These are phyloP conservation scores for Mycena olivaceomarginata DNA, from an alignment of 768 basidiomycete genomes.

Conservation along the genomic window DNA sequence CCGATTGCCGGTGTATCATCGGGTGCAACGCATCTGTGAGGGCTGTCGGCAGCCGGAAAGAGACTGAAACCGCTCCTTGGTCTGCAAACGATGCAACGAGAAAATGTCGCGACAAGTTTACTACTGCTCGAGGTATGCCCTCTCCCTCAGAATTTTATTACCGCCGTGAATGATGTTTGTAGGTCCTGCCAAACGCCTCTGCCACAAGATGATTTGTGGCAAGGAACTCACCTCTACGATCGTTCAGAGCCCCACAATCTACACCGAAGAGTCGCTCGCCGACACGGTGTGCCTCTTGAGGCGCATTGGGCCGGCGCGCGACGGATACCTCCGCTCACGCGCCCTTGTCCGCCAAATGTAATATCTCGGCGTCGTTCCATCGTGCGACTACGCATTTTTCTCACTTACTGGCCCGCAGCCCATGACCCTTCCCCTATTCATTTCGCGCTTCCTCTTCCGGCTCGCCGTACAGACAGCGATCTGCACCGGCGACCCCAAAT, in stretches of 20 bases:
- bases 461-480: slow-evolving; percentile 3
- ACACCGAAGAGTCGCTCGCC: not conserved
- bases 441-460: not conserved
- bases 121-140: slow-evolving; percentile 16
- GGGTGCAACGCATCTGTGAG: not conserved
- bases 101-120: not conserved
- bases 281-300: not conserved
- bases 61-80: not conserved
- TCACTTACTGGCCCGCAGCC: not conserved
- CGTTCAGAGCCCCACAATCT: not conserved
- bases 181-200: not conserved
- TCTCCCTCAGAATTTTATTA: too few species aligned
- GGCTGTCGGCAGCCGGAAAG: not conserved
- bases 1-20: not conserved
- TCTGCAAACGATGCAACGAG: slow-evolving; percentile 2
- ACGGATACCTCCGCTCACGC: slow-evolving; percentile 1
- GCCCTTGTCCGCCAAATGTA: not conserved
- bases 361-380: not conserved
- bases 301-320: not conserved
- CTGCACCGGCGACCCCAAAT: not conserved
- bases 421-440: not conserved
- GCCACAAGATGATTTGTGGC: slow-evolving; percentile 24
- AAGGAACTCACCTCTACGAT: not conserved
- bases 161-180: not conserved
- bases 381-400: not conserved